phyloP scores from a whole-genome alignment of 2,329 filamentous ascomycete species.

The Fusarium beomiforme region DNA sequence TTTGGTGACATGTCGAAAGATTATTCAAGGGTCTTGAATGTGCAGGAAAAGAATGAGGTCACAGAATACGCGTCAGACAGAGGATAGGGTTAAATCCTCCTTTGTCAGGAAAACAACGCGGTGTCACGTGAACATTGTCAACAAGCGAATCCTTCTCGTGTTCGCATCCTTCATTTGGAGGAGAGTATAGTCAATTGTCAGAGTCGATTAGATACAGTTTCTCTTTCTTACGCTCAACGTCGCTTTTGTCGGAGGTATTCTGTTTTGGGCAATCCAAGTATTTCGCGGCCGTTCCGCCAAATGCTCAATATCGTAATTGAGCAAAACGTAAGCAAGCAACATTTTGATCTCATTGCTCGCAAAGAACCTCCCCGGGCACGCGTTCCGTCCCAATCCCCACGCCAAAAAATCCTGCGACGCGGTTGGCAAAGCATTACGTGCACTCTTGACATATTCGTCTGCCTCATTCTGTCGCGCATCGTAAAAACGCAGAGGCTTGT shows the following conservation, averaged over 20 bases:
- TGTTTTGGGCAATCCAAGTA: constrained; percentile 7
- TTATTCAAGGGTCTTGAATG: background rate
- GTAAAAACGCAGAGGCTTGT: background rate
- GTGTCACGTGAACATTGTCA: background rate
- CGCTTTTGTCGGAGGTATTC: constrained; percentile 6
- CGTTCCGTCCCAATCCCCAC: constrained; percentile 1
- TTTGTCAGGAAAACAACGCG: background rate
- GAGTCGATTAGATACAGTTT: too few relatives aligned
- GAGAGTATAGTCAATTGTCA: background rate
- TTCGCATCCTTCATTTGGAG: background rate
- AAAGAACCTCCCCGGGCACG: constrained; percentile 3
- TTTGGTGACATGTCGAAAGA: background rate
- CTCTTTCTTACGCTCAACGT: background rate
- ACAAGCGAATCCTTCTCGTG: background rate
- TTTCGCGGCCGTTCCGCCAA: background rate
- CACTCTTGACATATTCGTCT: background rate
- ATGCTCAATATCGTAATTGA: background rate
- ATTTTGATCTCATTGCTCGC: constrained; percentile 5
- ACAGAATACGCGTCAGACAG: background rate
- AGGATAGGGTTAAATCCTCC: background rate
- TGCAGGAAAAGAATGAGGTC: too few relatives aligned
- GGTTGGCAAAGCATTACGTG: background rate
- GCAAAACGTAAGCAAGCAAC: background rate
- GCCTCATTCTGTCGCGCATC: background rate
- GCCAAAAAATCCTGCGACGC: background rate